Base-by-base conservation (phyloP, 805 yeast genomes). In the Kodamaea jinghongensis region DNA sequence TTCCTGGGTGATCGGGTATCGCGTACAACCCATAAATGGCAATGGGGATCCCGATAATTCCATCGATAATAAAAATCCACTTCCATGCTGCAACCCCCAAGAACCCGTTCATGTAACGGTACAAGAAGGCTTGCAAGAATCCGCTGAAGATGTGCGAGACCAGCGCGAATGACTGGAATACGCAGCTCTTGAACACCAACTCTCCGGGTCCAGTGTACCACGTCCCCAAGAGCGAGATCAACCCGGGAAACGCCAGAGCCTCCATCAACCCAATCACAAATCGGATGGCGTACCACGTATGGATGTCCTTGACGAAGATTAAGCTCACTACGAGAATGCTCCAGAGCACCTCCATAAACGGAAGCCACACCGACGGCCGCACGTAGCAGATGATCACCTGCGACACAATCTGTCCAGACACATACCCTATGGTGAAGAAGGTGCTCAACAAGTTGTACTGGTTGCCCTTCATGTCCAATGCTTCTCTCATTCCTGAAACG, bases 21-120 rank as follows among this genome's bases (percentile, higher is more conserved):
- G 67, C 55, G 38, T 70, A 62, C 44, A 65, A 64, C 0, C 73
- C 73, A 8, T 52, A 29, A 3, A 67, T 11, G 0, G 72, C 74
- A 12, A 67, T 56, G 3, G 61, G 64, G 13, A 66, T 47, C 3
- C 65, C 58, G 34, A 70, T 56, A 5, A 56, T 32, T 11, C 59
- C 61, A 41, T 61, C 63, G 30, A 61, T 40, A 37, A 71, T 61
- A 53, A 67, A 73, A 31, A 71, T 54, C 72, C 75, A 73, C 52
- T 61, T 59, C 76, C 76, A 73, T 3, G 72, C 68, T n/a, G 56
- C 50, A 16, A 64, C 39, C 6, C 77, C 77, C 13, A 39, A 39
- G 14, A 44, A 58, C 30, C 75, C 74, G 37, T 58, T 69, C 56
- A 48, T 63, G 51, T 31, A 42, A 28, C 16, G 33, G 40, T 47